phyloP scores from a whole-genome alignment of 768 basidiomycete species.

The Rickenella mellea region DNA sequence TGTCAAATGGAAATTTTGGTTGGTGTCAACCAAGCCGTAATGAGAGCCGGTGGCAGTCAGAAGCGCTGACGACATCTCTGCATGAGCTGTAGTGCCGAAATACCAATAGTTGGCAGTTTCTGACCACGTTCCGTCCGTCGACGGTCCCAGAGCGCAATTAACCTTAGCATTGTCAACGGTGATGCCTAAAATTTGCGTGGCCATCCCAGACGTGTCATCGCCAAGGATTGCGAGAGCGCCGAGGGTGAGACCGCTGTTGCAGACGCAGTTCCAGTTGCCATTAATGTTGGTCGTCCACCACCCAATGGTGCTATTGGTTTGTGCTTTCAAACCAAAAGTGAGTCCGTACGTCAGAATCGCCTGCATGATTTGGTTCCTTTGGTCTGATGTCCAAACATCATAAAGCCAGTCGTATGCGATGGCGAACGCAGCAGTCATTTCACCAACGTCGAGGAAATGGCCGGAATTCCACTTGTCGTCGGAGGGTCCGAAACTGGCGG shows the following conservation, averaged over 20 bases:
- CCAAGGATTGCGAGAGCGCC: constrained; percentile 85
- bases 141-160: constrained; percentile 62
- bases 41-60: constrained; percentile 79
- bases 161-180: constrained; percentile 66
- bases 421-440: constrained; percentile 80
- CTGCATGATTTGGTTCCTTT: constrained; percentile 57
- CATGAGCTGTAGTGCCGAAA: constrained; percentile 85
- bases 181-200: constrained; percentile 52
- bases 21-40: constrained; percentile 60
- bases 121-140: constrained; percentile 82
- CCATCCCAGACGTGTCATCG: constrained; percentile 70
- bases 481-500: constrained; percentile 70
- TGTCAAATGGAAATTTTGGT: constrained; percentile 63
- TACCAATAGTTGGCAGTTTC: constrained; percentile 96
- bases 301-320: constrained; percentile 23
- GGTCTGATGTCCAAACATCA: constrained; percentile 67
- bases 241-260: constrained; percentile 83
- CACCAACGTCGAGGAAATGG: constrained; percentile 93
- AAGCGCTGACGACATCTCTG: constrained; percentile 81
- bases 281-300: constrained; percentile 55
- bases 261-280: constrained; percentile 99
- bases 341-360: constrained; percentile 78
- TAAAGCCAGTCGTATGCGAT: constrained; percentile 97
- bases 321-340: constrained; percentile 48
- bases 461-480: constrained; percentile 69